Conservation (phyloP, 2,329 filamentous ascomycete species). For the Shiraia sp. region DNA sequence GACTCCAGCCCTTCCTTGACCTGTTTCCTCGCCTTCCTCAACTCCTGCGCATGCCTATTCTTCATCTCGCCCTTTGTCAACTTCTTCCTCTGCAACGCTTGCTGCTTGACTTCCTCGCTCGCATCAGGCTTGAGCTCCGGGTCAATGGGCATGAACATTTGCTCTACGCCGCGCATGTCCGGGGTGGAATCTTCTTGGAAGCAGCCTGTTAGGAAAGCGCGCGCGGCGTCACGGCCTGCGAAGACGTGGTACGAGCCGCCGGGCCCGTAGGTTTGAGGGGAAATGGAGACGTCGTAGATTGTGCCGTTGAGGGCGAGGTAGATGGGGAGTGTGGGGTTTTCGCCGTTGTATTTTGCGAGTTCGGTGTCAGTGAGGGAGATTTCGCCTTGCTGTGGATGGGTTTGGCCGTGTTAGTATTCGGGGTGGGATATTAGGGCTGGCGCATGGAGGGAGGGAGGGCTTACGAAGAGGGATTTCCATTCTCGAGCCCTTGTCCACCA, state of each 20-base stretch:
- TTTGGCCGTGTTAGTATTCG: slow-evolving; percentile 2
- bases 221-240: slow-evolving; percentile 80
- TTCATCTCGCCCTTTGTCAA: slow-evolving; percentile 47
- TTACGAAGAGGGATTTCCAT: slow-evolving; percentile 39
- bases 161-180: slow-evolving; percentile 84
- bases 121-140: slow-evolving; percentile 54
- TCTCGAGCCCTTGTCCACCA: slow-evolving; percentile 44
- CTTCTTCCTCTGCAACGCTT: slow-evolving; percentile 23
- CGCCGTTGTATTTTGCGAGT: slow-evolving; percentile 77
- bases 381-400: slow-evolving; percentile 54
- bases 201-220: slow-evolving; percentile 90
- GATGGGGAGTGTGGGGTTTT: slow-evolving; percentile 73
- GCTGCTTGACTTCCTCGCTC: slow-evolving; percentile 29
- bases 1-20: slow-evolving; percentile 71
- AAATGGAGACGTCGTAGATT: slow-evolving; percentile 80
- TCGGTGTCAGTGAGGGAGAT: slow-evolving; percentile 74
- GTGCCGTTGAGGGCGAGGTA: slow-evolving; percentile 89
- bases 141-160: slow-evolving; percentile 72
- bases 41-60: slow-evolving; percentile 64
- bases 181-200: slow-evolving; percentile 83
- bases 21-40: slow-evolving; percentile 64
- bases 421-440: neutral
- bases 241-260: slow-evolving; percentile 88
- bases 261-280: slow-evolving; percentile 58
- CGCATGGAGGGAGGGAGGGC: slow-evolving; percentile 4